A percentile compares a stretch with the other conserved stretches of the same genome.
Evolutionary conservation across 768 basidiomycete species (phyloP).

Genomic region (Leccinum disarticulatum): DNA sequence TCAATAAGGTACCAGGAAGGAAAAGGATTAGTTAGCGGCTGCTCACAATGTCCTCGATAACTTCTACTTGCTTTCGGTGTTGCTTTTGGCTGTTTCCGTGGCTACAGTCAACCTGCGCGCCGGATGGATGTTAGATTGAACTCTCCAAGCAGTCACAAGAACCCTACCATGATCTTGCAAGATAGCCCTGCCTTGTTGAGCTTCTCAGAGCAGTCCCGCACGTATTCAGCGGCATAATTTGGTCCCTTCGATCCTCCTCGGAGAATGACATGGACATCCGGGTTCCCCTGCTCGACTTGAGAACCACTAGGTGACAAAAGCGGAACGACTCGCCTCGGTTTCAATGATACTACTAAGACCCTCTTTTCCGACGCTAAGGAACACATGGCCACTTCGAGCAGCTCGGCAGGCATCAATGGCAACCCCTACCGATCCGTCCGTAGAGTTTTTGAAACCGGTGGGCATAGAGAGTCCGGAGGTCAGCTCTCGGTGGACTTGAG

Average conservation of each 20-base stretch:
- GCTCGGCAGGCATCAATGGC: slow-evolving; percentile 96
- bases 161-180: slow-evolving; percentile 81
- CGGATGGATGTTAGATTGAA: background rate
- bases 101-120: slow-evolving; percentile 84
- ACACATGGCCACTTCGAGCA: slow-evolving; percentile 87
- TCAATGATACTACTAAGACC: slow-evolving; percentile 93
- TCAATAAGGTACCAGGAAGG: slow-evolving; percentile 10
- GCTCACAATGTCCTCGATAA: slow-evolving; percentile 86
- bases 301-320: background rate
- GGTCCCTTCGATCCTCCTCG: slow-evolving; percentile 89
- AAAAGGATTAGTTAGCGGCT: background rate
- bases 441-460: slow-evolving; percentile 98
- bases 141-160: slow-evolving; percentile 1
- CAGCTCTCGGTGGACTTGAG: slow-evolving; percentile 89
- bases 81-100: slow-evolving; percentile 96
- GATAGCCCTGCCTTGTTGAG: slow-evolving; percentile 76
- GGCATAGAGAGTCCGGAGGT: slow-evolving; percentile 89
- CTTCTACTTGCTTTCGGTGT: slow-evolving; percentile 82
- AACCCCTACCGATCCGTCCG: slow-evolving; percentile 88
- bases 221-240: slow-evolving; percentile 80
- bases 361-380: slow-evolving; percentile 96
- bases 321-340: slow-evolving; percentile 60
- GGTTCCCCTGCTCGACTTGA: slow-evolving; percentile 64
- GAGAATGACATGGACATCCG: slow-evolving; percentile 91
- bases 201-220: slow-evolving; percentile 72